These are phyloP conservation scores for Taiwanofungus camphoratus DNA, from an alignment of 1,284 basidiomycete genomes.

Conservation along the genomic window DNA sequence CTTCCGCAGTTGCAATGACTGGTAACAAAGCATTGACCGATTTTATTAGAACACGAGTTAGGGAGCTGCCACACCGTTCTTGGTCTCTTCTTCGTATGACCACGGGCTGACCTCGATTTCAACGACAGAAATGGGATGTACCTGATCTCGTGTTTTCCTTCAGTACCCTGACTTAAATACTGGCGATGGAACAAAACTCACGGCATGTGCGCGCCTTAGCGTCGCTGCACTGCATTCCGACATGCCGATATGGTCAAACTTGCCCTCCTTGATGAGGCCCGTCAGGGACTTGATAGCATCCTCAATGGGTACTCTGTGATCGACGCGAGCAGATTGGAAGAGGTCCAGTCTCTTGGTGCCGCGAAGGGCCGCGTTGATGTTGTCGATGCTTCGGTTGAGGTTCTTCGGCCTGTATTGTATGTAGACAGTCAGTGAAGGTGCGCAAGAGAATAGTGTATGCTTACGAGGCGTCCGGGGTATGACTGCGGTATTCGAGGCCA, in stretches of 20 bases:
- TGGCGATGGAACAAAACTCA: neutral
- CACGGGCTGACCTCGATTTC: constrained; percentile 53
- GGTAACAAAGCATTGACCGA: constrained; percentile 9
- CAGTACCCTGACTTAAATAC: neutral
- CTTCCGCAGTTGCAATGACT: constrained; percentile 35
- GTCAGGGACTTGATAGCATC: constrained; percentile 24
- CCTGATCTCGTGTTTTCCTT: constrained; percentile 22
- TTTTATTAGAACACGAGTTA: neutral
- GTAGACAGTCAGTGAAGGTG: neutral
- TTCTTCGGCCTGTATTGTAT: constrained; percentile 31
- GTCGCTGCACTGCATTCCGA: constrained; percentile 44
- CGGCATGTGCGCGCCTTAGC: constrained; percentile 22
- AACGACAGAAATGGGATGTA: constrained; percentile 39
- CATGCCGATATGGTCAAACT: constrained; percentile 32
- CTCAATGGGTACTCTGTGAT: constrained; percentile 12
- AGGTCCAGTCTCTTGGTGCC: constrained; percentile 42
- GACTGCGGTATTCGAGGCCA: constrained; percentile 22
- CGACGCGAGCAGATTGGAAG: constrained; percentile 34
- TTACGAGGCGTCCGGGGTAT: constrained; percentile 26
- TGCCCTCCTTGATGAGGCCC: constrained; percentile 33
- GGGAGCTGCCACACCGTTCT: constrained; percentile 27
- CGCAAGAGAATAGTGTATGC: constrained; percentile 5
- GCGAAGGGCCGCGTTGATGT: constrained; percentile 34
- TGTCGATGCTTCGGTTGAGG: constrained; percentile 36
- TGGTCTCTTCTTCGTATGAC: constrained; percentile 41